Conservation (phyloP, 1,139 yeast species). For the Yamadazyma conglobata region DNA sequence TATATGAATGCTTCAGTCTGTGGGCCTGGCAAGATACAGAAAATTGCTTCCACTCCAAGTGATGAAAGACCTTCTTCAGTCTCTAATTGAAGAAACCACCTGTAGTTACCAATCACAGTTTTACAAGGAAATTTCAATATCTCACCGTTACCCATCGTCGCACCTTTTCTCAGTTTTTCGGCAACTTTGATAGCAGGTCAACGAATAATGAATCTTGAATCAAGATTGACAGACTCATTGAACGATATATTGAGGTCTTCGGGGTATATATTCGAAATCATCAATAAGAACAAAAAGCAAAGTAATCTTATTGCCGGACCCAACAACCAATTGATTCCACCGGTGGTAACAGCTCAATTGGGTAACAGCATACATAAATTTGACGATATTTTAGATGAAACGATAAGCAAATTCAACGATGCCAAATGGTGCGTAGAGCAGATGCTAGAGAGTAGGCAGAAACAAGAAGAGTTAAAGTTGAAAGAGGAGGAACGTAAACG, state of each 20-base stretch:
- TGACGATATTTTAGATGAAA: slow-evolving; percentile 44
- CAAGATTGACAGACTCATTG: slow-evolving; percentile 37
- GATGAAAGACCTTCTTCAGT: too few species aligned
- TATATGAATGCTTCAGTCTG: too few species aligned
- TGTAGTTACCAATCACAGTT: too few species aligned
- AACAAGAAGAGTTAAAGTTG: slow-evolving; percentile 39
- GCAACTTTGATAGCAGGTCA: too few species aligned
- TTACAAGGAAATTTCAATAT: too few species aligned
- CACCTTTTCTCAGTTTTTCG: too few species aligned
- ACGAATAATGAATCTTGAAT: slow-evolving; percentile 40
- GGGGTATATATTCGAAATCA: slow-evolving; percentile 44
- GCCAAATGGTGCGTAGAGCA: slow-evolving; percentile 47
- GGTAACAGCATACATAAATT: slow-evolving; percentile 34
- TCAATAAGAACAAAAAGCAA: slow-evolving; percentile 41
- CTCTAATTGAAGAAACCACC: too few species aligned
- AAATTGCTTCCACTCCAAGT: too few species aligned
- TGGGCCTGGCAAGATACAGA: too few species aligned
- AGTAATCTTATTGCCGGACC: slow-evolving; percentile 43
- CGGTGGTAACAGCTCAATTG: slow-evolving; percentile 39
- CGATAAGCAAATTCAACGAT: slow-evolving; percentile 42
- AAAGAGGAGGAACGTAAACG: slow-evolving; percentile 38
- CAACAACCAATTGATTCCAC: slow-evolving; percentile 42
- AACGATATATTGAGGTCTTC: slow-evolving; percentile 42
- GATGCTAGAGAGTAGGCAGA: slow-evolving; percentile 41
- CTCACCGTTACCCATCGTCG: too few species aligned